Base-by-base conservation (phyloP, 306 rosid species). In the Cercis canadensis region DNA sequence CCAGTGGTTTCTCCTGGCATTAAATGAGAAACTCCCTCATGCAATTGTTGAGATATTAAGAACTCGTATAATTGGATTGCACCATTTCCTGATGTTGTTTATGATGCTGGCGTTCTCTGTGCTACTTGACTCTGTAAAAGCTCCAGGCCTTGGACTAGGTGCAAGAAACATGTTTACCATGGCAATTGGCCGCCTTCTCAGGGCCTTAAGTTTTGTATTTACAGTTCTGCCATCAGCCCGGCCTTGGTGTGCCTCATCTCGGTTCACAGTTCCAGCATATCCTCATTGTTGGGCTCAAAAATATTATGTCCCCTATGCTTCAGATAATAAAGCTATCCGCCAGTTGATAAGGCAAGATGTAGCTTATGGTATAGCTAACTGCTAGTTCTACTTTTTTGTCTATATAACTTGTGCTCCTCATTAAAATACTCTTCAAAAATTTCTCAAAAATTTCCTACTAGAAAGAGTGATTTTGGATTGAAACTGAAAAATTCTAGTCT, bases 81-180 rank as follows among this genome's bases (percentile, higher is more conserved):
- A 94, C 67, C 98, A 94, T 80, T 94, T 68, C 80, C 86, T 90
- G 81, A 90, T 94, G 98, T 70, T 94, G 86, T 94, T 93, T 78
- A 84, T 94, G 82, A 90, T 94, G 92, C 76, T 94, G 81, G 98
- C 97, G 0, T 94, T 94, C 80, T 94, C 98, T 45, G 97, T 94
- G 34, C 80, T 94, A 49, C 88, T 90, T 75, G 92, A 78, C 34
- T 94, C 96, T 16, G 96, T 94, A 18, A 81, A 82, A 84, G 97
- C 95, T 75, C 98, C 98, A 17, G 98, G 98, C 66, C 85, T 94
- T 12, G 98, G 98, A 58, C 79, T 94, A 4, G 98, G 92, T 74
- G 98, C 98, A 61, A 82, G 98, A 31, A 90, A 94, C 81, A 90
- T 90, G 96, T 94, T 90, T 87, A 94, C 97, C 49, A 94, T 94